Conservation (phyloP, 2,329 filamentous ascomycete species). For the Fusarium paranaense region DNA sequence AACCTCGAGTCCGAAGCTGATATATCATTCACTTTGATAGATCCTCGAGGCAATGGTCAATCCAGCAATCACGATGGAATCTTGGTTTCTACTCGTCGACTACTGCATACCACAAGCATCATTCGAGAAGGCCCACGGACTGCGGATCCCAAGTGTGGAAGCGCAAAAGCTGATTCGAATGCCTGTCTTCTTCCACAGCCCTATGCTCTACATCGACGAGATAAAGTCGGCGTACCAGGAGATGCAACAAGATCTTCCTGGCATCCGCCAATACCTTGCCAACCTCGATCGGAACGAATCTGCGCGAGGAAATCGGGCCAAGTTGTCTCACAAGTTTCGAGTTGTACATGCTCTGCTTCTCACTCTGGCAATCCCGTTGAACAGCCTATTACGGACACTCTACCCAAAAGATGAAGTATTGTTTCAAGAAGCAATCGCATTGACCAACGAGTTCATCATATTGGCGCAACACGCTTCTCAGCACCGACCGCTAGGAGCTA, state of each 20-base stretch:
- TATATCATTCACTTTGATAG: not conserved
- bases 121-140: not conserved
- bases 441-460: not conserved
- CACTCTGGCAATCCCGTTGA: not conserved
- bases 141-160: not conserved
- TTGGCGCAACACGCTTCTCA: not conserved
- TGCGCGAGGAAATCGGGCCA: not conserved
- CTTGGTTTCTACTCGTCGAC: not conserved
- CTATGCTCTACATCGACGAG: not conserved
- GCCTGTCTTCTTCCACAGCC: not conserved
- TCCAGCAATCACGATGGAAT: not conserved
- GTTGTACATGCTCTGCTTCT: not conserved
- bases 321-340: not conserved
- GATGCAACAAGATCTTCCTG: not conserved
- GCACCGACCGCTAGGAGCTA: conserved; percentile 4
- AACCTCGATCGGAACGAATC: not conserved
- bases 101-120: not conserved
- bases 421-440: not conserved
- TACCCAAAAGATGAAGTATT: not conserved
- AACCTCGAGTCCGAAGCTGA: not conserved
- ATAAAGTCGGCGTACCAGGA: not conserved
- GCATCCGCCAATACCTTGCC: not conserved
- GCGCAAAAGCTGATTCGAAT: not conserved
- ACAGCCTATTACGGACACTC: not conserved
- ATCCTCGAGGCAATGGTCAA: conserved; percentile 3